Evolutionary conservation across 2,329 filamentous ascomycete species (phyloP).

Genomic region (Thielaviopsis ethacetica): DNA sequence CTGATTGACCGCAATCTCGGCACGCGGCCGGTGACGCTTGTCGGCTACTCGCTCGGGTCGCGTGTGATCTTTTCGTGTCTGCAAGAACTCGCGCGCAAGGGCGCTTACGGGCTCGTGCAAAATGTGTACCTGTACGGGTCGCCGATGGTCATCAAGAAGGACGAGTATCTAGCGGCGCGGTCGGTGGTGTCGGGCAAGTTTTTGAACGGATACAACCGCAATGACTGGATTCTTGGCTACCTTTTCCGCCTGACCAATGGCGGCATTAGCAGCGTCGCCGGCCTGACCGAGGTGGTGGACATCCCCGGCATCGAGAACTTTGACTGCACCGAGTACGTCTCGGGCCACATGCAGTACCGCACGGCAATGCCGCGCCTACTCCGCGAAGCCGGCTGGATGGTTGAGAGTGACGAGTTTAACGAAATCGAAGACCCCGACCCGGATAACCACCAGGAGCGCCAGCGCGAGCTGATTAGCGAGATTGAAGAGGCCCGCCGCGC

Average conservation of each 20-base stretch:
- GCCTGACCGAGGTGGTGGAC: slow-evolving; percentile 58
- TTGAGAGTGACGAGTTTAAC: slow-evolving; percentile 83
- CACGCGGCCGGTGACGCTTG: slow-evolving; percentile 76
- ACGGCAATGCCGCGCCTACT: slow-evolving; percentile 78
- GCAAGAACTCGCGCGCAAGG: slow-evolving; percentile 68
- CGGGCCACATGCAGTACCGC: slow-evolving; percentile 94
- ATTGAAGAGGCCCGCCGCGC: slow-evolving; percentile 88
- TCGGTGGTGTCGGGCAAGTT: slow-evolving; percentile 86
- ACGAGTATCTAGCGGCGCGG: slow-evolving; percentile 68
- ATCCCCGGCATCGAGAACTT: slow-evolving; percentile 79
- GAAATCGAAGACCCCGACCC: slow-evolving; percentile 97
- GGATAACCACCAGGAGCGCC: slow-evolving; percentile 73
- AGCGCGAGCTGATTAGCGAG: slow-evolving; percentile 87
- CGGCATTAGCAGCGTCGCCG: slow-evolving; percentile 76
- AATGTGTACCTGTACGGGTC: slow-evolving; percentile 93
- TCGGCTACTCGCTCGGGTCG: slow-evolving; percentile 86
- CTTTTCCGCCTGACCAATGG: slow-evolving; percentile 89
- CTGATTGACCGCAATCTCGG: slow-evolving; percentile 83
- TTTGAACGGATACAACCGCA: slow-evolving; percentile 83
- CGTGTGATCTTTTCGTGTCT: slow-evolving; percentile 87
- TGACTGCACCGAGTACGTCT: slow-evolving; percentile 69
- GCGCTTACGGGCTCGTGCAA: slow-evolving; percentile 74
- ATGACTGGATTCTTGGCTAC: slow-evolving; percentile 95
- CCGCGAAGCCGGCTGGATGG: slow-evolving; percentile 75
- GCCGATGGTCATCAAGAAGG: slow-evolving; percentile 77